phyloP scores from a whole-genome alignment of 129 eudicot species.

The Saussurea involucrata region DNA sequence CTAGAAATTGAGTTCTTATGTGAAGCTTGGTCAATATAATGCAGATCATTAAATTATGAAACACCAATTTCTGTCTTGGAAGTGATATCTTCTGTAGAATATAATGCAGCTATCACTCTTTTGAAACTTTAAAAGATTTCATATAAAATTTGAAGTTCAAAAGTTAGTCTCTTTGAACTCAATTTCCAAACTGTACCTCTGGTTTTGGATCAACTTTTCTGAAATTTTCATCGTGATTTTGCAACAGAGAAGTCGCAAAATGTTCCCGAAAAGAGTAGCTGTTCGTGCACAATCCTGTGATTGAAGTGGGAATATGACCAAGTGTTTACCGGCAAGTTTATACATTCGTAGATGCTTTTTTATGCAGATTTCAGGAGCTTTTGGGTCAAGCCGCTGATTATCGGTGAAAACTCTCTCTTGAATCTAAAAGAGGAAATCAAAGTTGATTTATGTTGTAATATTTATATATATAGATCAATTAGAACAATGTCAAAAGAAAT shows the following conservation, averaged over 20 bases:
- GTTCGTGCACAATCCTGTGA: slow-evolving; percentile 51
- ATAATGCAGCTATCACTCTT: background rate
- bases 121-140: background rate
- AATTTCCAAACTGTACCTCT: background rate
- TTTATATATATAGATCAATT: slow-evolving; percentile 5
- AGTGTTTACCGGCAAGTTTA: background rate
- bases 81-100: background rate
- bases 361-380: background rate
- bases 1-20: background rate
- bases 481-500: slow-evolving; percentile 9
- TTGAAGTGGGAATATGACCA: background rate
- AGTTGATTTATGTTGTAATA: slow-evolving; percentile 4
- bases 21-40: background rate
- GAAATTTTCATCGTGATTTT: background rate
- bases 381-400: background rate
- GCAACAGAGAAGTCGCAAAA: slow-evolving; percentile 46
- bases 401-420: background rate
- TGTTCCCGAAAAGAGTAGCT: slow-evolving; percentile 36
- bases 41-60: no score
- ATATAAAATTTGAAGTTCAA: background rate
- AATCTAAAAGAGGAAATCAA: background rate
- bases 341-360: background rate
- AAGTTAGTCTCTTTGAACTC: background rate
- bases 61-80: no score
- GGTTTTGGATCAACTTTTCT: background rate